A percentile compares a stretch with the other conserved stretches of the same genome.
Conservation (phyloP, 441 rosid genomes). For the Erodium moschatum region DNA sequence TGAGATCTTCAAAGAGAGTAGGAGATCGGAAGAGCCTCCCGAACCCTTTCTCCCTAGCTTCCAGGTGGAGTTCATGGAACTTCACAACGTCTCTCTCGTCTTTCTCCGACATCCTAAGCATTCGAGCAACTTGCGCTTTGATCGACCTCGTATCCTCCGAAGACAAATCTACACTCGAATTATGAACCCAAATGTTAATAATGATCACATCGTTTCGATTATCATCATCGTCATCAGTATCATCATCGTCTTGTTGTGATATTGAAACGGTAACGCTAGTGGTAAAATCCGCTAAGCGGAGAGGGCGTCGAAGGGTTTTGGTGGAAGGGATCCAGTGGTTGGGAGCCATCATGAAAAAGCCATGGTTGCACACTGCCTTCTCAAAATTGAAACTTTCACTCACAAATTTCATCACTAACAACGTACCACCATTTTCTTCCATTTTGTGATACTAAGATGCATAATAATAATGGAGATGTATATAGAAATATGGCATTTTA, state of each 20-base stretch:
- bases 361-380: constrained; percentile 53
- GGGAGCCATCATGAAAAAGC: constrained; percentile 59
- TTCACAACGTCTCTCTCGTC: constrained; percentile 28
- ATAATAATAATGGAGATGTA: too few relatives aligned
- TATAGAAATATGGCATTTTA: too few relatives aligned
- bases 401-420: too few relatives aligned
- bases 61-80: constrained; percentile 33
- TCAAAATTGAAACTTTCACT: constrained; percentile 29
- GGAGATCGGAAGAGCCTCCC: constrained; percentile 53
- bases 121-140: constrained; percentile 38
- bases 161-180: not conserved
- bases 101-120: constrained; percentile 36
- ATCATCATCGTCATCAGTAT: too few relatives aligned
- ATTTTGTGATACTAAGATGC: too few relatives aligned
- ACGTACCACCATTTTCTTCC: too few relatives aligned
- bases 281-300: constrained; percentile 21
- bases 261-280: constrained; percentile 29
- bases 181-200: constrained; percentile 1
- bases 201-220: not conserved
- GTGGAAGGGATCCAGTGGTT: constrained; percentile 33
- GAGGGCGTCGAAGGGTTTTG: constrained; percentile 36
- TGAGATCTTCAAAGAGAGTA: constrained; percentile 49
- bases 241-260: constrained; percentile 17
- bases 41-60: constrained; percentile 28
- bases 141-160: constrained; percentile 17